phyloP scores from a whole-genome alignment of 805 yeast species.

The Ogataea dorogensis region DNA sequence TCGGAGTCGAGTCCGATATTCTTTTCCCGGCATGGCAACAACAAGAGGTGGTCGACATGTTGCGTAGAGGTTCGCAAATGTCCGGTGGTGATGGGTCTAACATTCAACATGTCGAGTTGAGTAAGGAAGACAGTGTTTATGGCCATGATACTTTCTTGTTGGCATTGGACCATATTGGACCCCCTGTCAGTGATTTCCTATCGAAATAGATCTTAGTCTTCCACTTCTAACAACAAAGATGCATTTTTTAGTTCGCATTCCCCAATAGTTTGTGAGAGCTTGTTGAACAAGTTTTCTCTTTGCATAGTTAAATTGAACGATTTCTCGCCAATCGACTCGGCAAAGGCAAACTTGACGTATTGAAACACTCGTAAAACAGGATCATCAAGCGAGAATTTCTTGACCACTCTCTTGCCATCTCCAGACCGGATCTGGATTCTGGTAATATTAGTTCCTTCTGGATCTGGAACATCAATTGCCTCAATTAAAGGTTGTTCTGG shows the following conservation, averaged over 20 bases:
- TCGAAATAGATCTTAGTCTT: slow-evolving; percentile 29
- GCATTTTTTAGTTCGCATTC: slow-evolving; percentile 84
- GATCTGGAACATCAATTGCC: slow-evolving; percentile 55
- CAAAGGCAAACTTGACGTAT: slow-evolving; percentile 60
- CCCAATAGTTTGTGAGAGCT: slow-evolving; percentile 55
- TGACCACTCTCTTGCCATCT: slow-evolving; percentile 78
- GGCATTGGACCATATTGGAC: slow-evolving; percentile 77
- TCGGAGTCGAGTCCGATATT: slow-evolving; percentile 92
- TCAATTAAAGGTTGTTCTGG: slow-evolving; percentile 13
- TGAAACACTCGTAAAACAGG: slow-evolving; percentile 60
- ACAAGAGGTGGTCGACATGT: slow-evolving; percentile 66
- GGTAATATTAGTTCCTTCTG: slow-evolving; percentile 54
- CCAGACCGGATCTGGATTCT: slow-evolving; percentile 87
- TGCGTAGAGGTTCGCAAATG: slow-evolving; percentile 37
- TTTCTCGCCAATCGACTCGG: slow-evolving; percentile 38
- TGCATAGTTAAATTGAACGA: slow-evolving; percentile 58
- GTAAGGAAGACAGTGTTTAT: slow-evolving; percentile 71
- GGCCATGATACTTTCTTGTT: slow-evolving; percentile 92
- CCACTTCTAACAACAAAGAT: slow-evolving; percentile 64
- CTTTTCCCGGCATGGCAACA: slow-evolving; percentile 96
- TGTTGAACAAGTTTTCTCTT: slow-evolving; percentile 54
- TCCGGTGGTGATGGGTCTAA: slow-evolving; percentile 38
- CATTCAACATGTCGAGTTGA: slow-evolving; percentile 68
- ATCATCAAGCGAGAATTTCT: slow-evolving; percentile 61
- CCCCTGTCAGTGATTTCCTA: slow-evolving; percentile 66